A percentile compares a stretch with the other conserved stretches of the same genome.
phyloP scores from a whole-genome alignment of 1,284 basidiomycete genomes.

The Sutorius eximius region DNA sequence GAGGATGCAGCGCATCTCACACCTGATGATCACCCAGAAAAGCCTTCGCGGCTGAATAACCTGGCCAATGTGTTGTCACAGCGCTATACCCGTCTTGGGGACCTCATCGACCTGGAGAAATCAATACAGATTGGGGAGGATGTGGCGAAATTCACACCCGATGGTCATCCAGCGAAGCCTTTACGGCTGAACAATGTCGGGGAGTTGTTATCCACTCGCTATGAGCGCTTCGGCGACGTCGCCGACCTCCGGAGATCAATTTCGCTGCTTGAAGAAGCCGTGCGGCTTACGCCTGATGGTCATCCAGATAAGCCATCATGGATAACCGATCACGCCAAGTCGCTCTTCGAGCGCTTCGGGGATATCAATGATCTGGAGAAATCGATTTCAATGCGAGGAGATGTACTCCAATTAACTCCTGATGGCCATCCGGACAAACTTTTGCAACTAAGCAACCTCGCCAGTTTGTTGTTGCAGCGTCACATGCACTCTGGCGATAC shows the following conservation, averaged over 20 bases:
- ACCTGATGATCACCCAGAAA: not conserved
- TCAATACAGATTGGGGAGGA: not conserved
- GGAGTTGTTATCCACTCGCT: not conserved
- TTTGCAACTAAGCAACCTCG: not conserved
- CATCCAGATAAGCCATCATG: not conserved
- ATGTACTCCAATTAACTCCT: not conserved
- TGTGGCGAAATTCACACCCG: not conserved
- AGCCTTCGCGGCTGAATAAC: not conserved
- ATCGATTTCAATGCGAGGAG: not conserved
- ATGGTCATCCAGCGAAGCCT: not conserved
- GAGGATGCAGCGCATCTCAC: not conserved
- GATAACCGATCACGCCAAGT: too few relatives aligned
- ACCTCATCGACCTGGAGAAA: not conserved
- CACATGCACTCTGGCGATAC: not conserved
- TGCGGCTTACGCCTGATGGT: too few relatives aligned
- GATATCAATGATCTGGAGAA: too few relatives aligned
- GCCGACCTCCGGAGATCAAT: too few relatives aligned
- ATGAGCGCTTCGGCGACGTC: not conserved
- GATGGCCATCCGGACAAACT: not conserved
- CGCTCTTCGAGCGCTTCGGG: too few relatives aligned
- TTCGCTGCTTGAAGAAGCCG: not conserved
- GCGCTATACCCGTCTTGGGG: not conserved
- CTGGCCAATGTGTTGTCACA: not conserved
- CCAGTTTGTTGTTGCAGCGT: not conserved
- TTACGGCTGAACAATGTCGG: not conserved